Evolutionary conservation across 176 grass and related monocot genomes (phyloP), one percentile per base, ranked within the genome.

Genomic region (Musa troglodytarum): DNA sequence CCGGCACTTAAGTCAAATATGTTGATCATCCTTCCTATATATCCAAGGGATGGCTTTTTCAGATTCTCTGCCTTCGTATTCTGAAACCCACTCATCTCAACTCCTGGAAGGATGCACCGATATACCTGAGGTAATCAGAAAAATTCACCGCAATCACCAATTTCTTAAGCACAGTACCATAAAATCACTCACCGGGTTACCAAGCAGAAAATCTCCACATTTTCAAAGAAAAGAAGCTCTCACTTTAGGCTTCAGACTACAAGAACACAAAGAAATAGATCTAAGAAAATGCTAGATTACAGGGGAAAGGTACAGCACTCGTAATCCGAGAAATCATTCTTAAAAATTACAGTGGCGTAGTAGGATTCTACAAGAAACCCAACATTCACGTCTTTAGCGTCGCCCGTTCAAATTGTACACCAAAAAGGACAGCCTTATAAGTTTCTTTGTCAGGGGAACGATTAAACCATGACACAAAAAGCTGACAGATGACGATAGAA

Each of bases 171-270:
- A 24, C 34, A 21, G 28, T 20, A 49, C 12, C 50, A 8, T 43
- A 11, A 49, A 20, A 49, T 69, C 56, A 75, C 73, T 61, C 8
- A 64, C 59, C 74, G 2, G 8, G 20, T 28, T 61, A 49, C 11
- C 73, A 63, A 63, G 12, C 55, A 75, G 16, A 49, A 76, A 34
- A 76, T 64, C 43, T 76, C 29, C 53, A 71, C 68, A 51, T 53
- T 2, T 22, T 14, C 17, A 1, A 50, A 19, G 68, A 70, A 51
- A 70, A 20, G 15, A 5, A 70, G 28, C 68, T 70, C 68, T 43
- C 16, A 15, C 34, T 50, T 50, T n/a, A 50, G 29, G 24, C 43
- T 77, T 79, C 81, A 81, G 85, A 62, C 70, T 77, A 23, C 29
- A 21, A 78, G 43, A 43, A 43, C 4, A 43, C 34, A 67, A 29